These are phyloP conservation scores for Kuraishia capsulata DNA, from an alignment of 805 yeast species.

Conservation along the genomic window DNA sequence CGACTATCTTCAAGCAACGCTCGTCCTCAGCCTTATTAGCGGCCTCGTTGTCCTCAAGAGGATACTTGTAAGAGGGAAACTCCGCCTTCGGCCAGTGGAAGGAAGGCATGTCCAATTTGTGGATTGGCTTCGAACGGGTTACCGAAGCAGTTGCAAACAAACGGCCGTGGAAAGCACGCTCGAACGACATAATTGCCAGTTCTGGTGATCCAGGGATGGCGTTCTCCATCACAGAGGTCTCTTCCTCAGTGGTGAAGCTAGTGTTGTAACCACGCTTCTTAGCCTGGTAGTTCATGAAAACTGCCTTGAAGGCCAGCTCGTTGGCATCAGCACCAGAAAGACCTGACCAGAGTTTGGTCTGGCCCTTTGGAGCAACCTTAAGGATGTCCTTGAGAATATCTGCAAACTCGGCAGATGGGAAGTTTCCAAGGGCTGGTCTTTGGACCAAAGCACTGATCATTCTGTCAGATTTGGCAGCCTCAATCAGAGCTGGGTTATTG, in stretches of 20 bases:
- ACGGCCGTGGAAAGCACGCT: conserved; percentile 49
- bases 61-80: conserved; percentile 79
- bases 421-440: conserved; percentile 62
- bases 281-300: conserved; percentile 55
- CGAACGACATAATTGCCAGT: conserved; percentile 43
- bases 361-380: conserved; percentile 59
- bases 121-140: conserved; percentile 48
- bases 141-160: conserved; percentile 47
- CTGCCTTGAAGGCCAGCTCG: conserved; percentile 65
- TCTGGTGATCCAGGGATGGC: conserved; percentile 44
- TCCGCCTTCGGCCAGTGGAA: conserved; percentile 50
- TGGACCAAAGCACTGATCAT: conserved; percentile 59
- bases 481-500: conserved; percentile 55
- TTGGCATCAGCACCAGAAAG: conserved; percentile 63
- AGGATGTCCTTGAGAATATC: conserved; percentile 39
- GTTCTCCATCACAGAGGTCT: conserved; percentile 39
- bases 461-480: conserved; percentile 47
- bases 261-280: conserved; percentile 35
- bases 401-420: conserved; percentile 49
- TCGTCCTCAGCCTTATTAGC: conserved; percentile 41
- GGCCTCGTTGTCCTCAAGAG: conserved; percentile 57
- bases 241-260: conserved; percentile 37
- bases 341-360: conserved; percentile 53
- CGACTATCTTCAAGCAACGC: conserved; percentile 35
- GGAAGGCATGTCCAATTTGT: conserved; percentile 51